Evolutionary conservation across 2,329 filamentous ascomycete species (phyloP).

Genomic region (Penicillium fuscoglaucum): DNA sequence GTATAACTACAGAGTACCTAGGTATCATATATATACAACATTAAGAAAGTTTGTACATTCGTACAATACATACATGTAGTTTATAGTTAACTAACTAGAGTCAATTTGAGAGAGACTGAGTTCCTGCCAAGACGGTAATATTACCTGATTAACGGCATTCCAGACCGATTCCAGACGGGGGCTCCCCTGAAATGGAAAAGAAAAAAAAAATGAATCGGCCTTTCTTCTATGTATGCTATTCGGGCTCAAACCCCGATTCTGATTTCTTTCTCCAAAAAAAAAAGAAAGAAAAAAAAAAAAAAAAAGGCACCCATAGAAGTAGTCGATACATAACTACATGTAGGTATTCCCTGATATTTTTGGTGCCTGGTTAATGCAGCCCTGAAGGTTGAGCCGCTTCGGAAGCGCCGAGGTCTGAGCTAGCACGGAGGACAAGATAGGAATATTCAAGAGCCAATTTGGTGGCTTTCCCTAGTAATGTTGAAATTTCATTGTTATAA

Average conservation of each 20-base stretch:
- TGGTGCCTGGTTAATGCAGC: slow-evolving; percentile 2
- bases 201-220: neutral
- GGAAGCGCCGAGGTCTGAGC: slow-evolving; percentile 9
- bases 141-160: slow-evolving; percentile 27
- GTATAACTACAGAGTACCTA: neutral
- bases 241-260: neutral
- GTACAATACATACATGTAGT: slow-evolving; percentile 2
- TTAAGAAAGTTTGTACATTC: neutral
- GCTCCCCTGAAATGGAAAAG: slow-evolving; percentile 16
- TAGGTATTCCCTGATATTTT: neutral
- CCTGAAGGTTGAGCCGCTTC: neutral
- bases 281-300: neutral
- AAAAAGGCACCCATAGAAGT: neutral
- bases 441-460: neutral
- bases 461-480: neutral
- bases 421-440: neutral
- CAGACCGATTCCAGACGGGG: slow-evolving; percentile 20
- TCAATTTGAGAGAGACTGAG: neutral
- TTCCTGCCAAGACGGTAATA: slow-evolving; percentile 24
- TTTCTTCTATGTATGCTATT: too few species aligned
- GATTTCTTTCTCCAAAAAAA: neutral
- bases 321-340: neutral
- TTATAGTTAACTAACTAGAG: neutral
- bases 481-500: neutral
- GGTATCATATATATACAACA: neutral